Conservation (phyloP, 1,284 basidiomycete species). For the Rhodotorula mucilaginosa region DNA sequence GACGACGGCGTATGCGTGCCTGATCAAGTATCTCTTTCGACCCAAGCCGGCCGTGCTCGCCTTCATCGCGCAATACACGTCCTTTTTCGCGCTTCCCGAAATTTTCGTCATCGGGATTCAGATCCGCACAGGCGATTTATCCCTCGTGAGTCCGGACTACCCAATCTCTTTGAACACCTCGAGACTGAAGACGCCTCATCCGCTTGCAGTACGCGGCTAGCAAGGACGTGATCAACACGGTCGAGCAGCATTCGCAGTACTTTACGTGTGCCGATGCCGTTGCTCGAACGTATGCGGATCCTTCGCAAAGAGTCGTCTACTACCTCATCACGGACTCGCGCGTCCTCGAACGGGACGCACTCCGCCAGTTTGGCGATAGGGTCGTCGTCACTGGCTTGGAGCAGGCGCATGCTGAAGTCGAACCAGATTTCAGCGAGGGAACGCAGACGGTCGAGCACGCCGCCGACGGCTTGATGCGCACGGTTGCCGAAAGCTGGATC, state of each 20-base stretch:
- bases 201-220: not conserved
- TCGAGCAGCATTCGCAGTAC: constrained; percentile 16
- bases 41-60: constrained; percentile 31
- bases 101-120: constrained; percentile 32
- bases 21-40: constrained; percentile 32
- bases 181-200: not conserved
- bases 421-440: constrained; percentile 2
- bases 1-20: constrained; percentile 24
- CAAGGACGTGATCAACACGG: constrained; percentile 10
- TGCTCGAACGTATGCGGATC: constrained; percentile 20
- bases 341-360: constrained; percentile 18
- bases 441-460: constrained; percentile 5
- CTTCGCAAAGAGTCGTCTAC: constrained; percentile 25
- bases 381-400: constrained; percentile 30
- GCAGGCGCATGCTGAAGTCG: constrained; percentile 27
- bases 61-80: constrained; percentile 28
- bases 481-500: constrained; percentile 31
- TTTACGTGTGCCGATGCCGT: constrained; percentile 29
- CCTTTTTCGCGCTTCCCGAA: constrained; percentile 24
- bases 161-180: no score
- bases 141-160: constrained; percentile 9
- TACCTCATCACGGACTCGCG: constrained; percentile 33
- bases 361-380: constrained; percentile 5
- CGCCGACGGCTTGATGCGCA: constrained; percentile 26
- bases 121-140: constrained; percentile 28